Base-by-base conservation (phyloP, 352 stramenopile species). In the Pythium apleroticum region DNA sequence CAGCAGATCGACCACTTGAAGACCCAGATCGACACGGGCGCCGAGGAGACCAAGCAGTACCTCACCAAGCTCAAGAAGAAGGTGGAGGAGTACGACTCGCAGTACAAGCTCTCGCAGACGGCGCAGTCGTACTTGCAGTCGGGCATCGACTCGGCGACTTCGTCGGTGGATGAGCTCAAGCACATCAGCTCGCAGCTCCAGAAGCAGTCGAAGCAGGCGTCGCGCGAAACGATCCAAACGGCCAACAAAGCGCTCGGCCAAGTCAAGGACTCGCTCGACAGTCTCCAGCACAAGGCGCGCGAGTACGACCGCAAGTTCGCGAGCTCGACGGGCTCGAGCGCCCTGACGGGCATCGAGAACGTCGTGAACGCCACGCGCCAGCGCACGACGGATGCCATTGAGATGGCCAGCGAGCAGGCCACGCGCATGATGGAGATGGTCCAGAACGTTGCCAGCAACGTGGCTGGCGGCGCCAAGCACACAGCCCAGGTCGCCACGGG, bases 221-320 rank as follows among this genome's bases (percentile, higher is more conserved):
- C 78, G n/a, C 62, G 83, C 27, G 63, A 80, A 46, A 74, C 72
- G 28, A 72, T 90, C 35, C 60, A 78, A 15, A 68, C 76, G 17
- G 80, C 80, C 2, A 59, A 88, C 25, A 68, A 79, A 19, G 69
- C 77, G 35, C 77, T 91, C 31, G 17, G 62, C 9, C 56, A 77
- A 46, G 63, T 77, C 49, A 72, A 73, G 57, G 39, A 74, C 27
- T 73, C 84, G 37, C 74, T 81, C 15, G 65, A 86, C 1, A 67
- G 66, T 11, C 65, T 91, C 10, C 72, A 89, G 68, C 49, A 74
- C 22, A 71, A 76, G 65, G 80, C 83, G 0, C 57, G 76, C 9
- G 71, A 68, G 7, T 91, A 89, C 55, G 83, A 90, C 65, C 24
- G 70, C 46, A 91, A 91, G 70, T 87, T 86, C 49, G 30, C 66